These are phyloP conservation scores for grape (Vitis vinifera) DNA, from an alignment of 164 flowering plant species.

Conservation along the genomic window DNA sequence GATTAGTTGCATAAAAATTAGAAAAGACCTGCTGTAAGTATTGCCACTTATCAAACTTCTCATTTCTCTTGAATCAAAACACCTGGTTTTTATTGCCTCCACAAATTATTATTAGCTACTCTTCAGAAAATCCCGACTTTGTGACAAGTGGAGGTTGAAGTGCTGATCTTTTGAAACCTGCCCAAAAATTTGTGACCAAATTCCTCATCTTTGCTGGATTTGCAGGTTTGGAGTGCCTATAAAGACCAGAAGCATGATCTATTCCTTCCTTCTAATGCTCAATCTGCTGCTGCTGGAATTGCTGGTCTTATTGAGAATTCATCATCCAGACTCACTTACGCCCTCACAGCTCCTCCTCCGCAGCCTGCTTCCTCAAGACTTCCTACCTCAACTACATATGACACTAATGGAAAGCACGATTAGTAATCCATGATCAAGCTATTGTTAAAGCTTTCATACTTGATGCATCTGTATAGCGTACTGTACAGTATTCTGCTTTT, in stretches of 20 bases:
- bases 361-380: slow-evolving; percentile 42
- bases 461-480: slow-evolving; percentile 25
- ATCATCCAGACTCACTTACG: slow-evolving; percentile 73
- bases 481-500: slow-evolving; percentile 35
- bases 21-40: no score
- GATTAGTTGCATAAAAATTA: no score
- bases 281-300: slow-evolving; percentile 94
- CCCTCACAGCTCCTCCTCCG: slow-evolving; percentile 77
- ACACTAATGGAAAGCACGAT: slow-evolving; percentile 44
- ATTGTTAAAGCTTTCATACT: slow-evolving; percentile 3
- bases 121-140: no score
- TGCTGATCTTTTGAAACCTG: background rate
- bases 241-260: slow-evolving; percentile 99
- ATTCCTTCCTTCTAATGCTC: slow-evolving; percentile 97
- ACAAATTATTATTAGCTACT: no score
- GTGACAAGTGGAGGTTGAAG: no score
- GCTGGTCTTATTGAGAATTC: slow-evolving; percentile 95
- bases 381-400: slow-evolving; percentile 32
- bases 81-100: no score
- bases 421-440: slow-evolving; percentile 10
- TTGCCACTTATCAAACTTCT: no score
- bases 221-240: slow-evolving; percentile 96
- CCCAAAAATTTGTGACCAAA: background rate
- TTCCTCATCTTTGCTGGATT: background rate
- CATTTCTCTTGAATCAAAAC: no score